A percentile compares a stretch with the other conserved stretches of the same genome.
Evolutionary conservation across 768 basidiomycete genomes (phyloP).

Genomic region (Kwoniella sp.): DNA sequence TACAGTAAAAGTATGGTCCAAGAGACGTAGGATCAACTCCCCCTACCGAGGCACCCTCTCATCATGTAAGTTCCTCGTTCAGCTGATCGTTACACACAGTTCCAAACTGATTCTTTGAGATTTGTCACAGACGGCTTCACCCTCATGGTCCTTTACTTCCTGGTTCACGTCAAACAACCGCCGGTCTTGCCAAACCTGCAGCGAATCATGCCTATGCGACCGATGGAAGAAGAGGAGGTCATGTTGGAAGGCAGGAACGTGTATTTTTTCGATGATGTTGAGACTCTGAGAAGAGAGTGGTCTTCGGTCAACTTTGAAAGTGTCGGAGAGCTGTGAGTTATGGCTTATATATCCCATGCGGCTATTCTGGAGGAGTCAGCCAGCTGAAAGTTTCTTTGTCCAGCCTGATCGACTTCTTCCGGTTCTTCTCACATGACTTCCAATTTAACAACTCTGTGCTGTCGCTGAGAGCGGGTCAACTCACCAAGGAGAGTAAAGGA

Average conservation of each 20-base stretch:
- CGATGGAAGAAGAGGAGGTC: constrained; percentile 65
- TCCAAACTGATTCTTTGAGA: background rate
- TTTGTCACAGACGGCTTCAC: constrained; percentile 75
- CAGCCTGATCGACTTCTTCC: constrained; percentile 96
- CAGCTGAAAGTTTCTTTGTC: background rate
- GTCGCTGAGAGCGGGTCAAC: constrained; percentile 81
- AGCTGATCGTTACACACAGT: background rate
- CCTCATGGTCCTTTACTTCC: constrained; percentile 94
- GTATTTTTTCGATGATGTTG: constrained; percentile 97
- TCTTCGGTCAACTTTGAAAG: constrained; percentile 88
- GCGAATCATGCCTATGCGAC: constrained; percentile 86
- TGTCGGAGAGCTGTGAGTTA: constrained; percentile 83
- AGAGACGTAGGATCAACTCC: constrained; percentile 97
- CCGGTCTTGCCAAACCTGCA: constrained; percentile 95
- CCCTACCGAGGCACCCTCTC: constrained; percentile 95
- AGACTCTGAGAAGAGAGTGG: constrained; percentile 87
- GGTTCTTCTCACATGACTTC: constrained; percentile 92
- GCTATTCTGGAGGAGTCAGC: background rate
- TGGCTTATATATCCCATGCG: constrained; percentile 2
- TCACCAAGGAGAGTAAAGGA: constrained; percentile 89
- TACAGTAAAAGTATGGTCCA: constrained; percentile 97
- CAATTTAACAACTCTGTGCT: constrained; percentile 86
- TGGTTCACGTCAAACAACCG: constrained; percentile 96
- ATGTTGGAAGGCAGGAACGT: constrained; percentile 68
- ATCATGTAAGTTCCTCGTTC: constrained; percentile 60